Conservation (phyloP, 768 basidiomycete genomes). For the Mycena haematopus region DNA sequence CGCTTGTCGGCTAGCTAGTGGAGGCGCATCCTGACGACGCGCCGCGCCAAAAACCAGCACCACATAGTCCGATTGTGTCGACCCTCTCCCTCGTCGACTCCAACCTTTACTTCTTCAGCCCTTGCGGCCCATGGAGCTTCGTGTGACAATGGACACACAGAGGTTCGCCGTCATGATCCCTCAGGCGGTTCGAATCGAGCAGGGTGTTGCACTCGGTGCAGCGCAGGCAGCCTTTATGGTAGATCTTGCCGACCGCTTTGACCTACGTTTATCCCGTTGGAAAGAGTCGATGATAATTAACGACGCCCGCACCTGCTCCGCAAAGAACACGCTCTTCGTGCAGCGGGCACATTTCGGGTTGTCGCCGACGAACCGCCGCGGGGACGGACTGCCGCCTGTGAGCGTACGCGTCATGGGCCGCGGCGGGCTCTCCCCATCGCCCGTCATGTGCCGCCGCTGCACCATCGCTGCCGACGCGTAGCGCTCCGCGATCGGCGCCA, state of each 20-base stretch:
- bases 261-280: slow-evolving; percentile 51
- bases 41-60: neutral
- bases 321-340: slow-evolving; percentile 74
- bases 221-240: slow-evolving; percentile 78
- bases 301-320: slow-evolving; percentile 13
- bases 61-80: too few species aligned
- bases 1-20: neutral
- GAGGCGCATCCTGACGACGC: neutral
- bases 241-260: slow-evolving; percentile 82
- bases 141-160: slow-evolving; percentile 76
- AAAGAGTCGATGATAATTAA: neutral
- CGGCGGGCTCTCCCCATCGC: slow-evolving; percentile 25
- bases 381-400: slow-evolving; percentile 46
- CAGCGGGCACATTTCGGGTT: slow-evolving; percentile 75
- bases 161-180: slow-evolving; percentile 79
- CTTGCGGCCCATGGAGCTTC: slow-evolving; percentile 50
- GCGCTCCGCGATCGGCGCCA: slow-evolving; percentile 26
- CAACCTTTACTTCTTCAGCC: slow-evolving; percentile 18
- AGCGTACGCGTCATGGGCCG: slow-evolving; percentile 38
- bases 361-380: slow-evolving; percentile 59
- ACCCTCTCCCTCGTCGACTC: too few species aligned
- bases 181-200: slow-evolving; percentile 74
- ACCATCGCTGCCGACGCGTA: slow-evolving; percentile 27
- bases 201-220: slow-evolving; percentile 72
- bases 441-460: slow-evolving; percentile 32